Conservation (phyloP, 768 basidiomycete species). For the Strobilomyces echinocephalus region DNA sequence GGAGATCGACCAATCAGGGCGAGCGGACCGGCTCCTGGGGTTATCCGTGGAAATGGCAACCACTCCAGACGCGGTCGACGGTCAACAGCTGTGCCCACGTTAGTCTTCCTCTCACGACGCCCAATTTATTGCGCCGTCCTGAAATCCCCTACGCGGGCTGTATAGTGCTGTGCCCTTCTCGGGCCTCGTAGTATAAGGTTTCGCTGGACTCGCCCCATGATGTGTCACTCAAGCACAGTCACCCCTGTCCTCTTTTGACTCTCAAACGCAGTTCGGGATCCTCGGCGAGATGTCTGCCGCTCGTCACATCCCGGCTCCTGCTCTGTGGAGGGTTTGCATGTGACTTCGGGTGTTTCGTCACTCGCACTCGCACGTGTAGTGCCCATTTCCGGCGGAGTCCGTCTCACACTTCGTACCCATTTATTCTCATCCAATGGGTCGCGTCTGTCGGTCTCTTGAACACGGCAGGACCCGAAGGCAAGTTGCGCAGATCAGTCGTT, state of each 20-base stretch:
- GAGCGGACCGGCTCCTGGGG: conserved; percentile 9
- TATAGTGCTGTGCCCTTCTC: neutral
- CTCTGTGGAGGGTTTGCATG: neutral
- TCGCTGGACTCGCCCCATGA: neutral
- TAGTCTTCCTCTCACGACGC: neutral
- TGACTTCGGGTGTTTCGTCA: neutral
- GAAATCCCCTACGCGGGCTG: neutral
- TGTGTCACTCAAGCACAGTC: neutral
- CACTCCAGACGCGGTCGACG: too few species aligned
- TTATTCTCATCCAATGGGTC: neutral
- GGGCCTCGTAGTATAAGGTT: too few species aligned
- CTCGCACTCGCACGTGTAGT: neutral
- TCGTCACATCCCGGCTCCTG: too few species aligned
- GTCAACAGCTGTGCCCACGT: neutral
- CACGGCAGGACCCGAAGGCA: neutral
- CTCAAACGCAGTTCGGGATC: too few species aligned
- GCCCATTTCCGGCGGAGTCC: neutral
- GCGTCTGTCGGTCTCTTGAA: conserved; percentile 3
- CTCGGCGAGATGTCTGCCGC: too few species aligned
- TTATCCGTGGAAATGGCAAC: conserved; percentile 2
- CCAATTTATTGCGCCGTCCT: neutral
- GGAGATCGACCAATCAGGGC: neutral
- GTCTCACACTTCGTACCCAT: neutral
- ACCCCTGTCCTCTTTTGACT: too few species aligned
- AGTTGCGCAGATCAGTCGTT: neutral